Evolutionary conservation across 2,329 filamentous ascomycete species (phyloP).

Genomic region (Xylaria arbuscula): DNA sequence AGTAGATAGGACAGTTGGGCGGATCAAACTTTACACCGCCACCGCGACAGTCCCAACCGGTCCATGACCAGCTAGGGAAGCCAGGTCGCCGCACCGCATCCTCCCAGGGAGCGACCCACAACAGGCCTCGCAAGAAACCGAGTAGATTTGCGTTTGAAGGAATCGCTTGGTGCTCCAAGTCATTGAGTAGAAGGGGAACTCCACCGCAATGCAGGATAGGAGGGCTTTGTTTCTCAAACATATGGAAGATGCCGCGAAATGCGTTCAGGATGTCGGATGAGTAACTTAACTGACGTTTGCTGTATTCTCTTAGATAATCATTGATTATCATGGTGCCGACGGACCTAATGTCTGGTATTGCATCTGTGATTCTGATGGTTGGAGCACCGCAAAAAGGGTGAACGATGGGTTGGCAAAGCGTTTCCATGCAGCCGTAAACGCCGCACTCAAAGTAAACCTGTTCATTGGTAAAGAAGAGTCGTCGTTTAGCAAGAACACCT

Average conservation of each 20-base stretch:
- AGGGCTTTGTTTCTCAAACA: not conserved
- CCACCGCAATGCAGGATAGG: not conserved
- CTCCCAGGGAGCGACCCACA: constrained; percentile 2
- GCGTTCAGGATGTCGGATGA: not conserved
- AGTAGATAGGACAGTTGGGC: no score
- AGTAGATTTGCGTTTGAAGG: not conserved
- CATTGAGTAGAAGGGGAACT: not conserved
- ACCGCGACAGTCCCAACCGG: not conserved
- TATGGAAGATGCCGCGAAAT: not conserved
- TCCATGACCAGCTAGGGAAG: constrained; percentile 18
- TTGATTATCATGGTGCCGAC: no score
- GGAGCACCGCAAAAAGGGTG: no score
- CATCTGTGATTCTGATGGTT: no score
- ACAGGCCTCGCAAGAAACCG: constrained; percentile 11
- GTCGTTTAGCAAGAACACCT: not conserved
- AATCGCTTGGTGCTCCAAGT: not conserved
- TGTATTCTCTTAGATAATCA: not conserved
- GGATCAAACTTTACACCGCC: no score
- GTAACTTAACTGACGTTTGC: not conserved
- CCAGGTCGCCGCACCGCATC: constrained; percentile 3
- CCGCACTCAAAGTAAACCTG: no score
- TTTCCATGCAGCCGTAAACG: not conserved
- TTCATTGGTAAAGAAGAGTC: constrained; percentile 7
- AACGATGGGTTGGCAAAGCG: not conserved
- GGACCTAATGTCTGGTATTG: no score